phyloP scores from a whole-genome alignment of 2,329 filamentous ascomycete genomes.

The Westerdykella sp. region DNA sequence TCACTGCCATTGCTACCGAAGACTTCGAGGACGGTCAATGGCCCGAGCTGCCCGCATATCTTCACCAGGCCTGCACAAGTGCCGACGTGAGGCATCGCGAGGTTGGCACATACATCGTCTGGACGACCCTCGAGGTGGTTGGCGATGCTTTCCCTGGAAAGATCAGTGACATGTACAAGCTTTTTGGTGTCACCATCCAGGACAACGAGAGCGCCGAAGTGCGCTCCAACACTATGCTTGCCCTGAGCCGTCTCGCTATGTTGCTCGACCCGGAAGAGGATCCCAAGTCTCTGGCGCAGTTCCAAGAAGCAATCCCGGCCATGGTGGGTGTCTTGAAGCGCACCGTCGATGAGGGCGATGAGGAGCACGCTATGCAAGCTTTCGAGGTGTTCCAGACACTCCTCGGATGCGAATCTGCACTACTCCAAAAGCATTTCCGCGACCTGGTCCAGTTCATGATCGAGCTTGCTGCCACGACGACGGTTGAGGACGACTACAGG shows the following conservation, averaged over 20 bases:
- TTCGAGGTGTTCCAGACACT: slow-evolving; percentile 98
- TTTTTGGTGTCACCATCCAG: slow-evolving; percentile 82
- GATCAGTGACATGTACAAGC: slow-evolving; percentile 68
- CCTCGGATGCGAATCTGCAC: slow-evolving; percentile 78
- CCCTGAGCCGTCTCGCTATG: slow-evolving; percentile 80
- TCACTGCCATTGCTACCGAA: slow-evolving; percentile 76
- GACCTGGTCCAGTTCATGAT: slow-evolving; percentile 94
- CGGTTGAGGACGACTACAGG: slow-evolving; percentile 76
- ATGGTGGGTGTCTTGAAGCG: slow-evolving; percentile 89
- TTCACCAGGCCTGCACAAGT: slow-evolving; percentile 73
- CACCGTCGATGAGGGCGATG: slow-evolving; percentile 70
- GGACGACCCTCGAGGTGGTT: slow-evolving; percentile 81
- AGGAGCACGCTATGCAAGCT: slow-evolving; percentile 80
- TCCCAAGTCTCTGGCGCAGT: slow-evolving; percentile 60
- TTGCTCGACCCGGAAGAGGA: slow-evolving; percentile 86
- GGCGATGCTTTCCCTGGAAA: slow-evolving; percentile 79
- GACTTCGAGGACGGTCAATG: slow-evolving; percentile 86
- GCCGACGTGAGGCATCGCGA: slow-evolving; percentile 73
- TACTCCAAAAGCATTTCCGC: slow-evolving; percentile 79
- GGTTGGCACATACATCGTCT: slow-evolving; percentile 88
- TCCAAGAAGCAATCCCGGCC: slow-evolving; percentile 74
- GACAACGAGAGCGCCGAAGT: slow-evolving; percentile 90
- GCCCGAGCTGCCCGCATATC: slow-evolving; percentile 70
- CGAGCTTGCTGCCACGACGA: slow-evolving; percentile 69
- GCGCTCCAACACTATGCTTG: slow-evolving; percentile 87